Conservation (phyloP, 192 early-diverging fungal genomes). For the Pilaira anomala region DNA sequence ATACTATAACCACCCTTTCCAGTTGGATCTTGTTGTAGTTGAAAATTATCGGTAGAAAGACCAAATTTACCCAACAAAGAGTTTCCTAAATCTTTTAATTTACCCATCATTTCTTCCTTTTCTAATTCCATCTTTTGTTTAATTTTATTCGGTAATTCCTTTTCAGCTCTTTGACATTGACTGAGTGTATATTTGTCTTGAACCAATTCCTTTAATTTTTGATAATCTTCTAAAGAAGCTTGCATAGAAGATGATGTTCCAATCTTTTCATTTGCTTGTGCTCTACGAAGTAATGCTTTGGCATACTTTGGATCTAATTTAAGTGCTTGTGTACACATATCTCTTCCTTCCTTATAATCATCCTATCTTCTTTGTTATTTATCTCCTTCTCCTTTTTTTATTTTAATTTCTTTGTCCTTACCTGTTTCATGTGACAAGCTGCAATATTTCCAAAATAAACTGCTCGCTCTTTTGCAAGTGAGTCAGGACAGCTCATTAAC, state of each 20-base stretch:
- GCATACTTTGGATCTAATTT: constrained; percentile 51
- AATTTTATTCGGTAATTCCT: constrained; percentile 44
- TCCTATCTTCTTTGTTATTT: constrained; percentile 13
- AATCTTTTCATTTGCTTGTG: constrained; percentile 56
- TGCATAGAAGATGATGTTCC: constrained; percentile 44
- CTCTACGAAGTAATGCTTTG: constrained; percentile 58
- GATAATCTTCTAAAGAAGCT: constrained; percentile 47
- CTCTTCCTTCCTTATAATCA: constrained; percentile 39
- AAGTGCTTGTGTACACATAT: constrained; percentile 46
- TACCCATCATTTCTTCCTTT: constrained; percentile 67
- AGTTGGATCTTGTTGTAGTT: constrained; percentile 56
- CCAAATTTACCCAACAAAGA: constrained; percentile 72
- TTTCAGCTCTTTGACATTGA: constrained; percentile 24
- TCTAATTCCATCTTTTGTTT: constrained; percentile 55
- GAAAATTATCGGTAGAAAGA: constrained; percentile 67
- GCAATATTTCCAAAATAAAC: constrained; percentile 62
- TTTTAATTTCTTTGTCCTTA: constrained; percentile 15
- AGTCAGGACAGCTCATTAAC: not conserved
- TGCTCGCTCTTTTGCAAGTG: constrained; percentile 43
- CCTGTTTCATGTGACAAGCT: constrained; percentile 61
- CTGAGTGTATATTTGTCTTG: constrained; percentile 17
- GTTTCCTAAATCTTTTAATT: constrained; percentile 74
- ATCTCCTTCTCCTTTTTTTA: not conserved
- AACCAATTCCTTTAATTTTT: not conserved
- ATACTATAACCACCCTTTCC: constrained; percentile 53